Percentiles rank a stretch among this genome's conserved stretches.
Evolutionary conservation across 176 grass and related monocot genomes (phyloP).

Genomic region (Zoysia pacifica): DNA sequence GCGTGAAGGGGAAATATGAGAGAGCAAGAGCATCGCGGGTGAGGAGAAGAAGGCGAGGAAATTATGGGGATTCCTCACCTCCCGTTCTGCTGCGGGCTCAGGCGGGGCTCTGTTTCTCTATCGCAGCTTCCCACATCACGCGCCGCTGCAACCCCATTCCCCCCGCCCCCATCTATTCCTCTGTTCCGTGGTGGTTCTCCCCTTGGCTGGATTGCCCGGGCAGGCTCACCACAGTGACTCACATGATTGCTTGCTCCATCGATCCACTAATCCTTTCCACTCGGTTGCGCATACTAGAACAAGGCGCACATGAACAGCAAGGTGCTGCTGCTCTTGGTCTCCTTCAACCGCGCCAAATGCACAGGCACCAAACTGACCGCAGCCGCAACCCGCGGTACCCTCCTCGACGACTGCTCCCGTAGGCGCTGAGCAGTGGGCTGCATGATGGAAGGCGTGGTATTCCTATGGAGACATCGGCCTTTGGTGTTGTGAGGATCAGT

Average conservation of each 20-base stretch:
- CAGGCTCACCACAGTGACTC: too few species aligned
- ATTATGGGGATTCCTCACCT: too few species aligned
- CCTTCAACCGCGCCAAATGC: constrained; percentile 70
- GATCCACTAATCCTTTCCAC: background rate
- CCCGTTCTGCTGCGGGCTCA: too few species aligned
- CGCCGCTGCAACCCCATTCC: too few species aligned
- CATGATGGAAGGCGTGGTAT: constrained; percentile 76
- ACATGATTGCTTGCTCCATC: background rate
- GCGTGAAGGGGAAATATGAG: too few species aligned
- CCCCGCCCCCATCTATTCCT: too few species aligned
- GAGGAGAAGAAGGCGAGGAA: too few species aligned
- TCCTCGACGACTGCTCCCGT: constrained; percentile 64
- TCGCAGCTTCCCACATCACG: too few species aligned
- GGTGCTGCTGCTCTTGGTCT: constrained; percentile 65
- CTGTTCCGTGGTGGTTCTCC: too few species aligned
- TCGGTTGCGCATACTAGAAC: constrained; percentile 45
- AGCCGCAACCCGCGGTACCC: constrained; percentile 47
- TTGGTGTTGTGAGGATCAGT: constrained; percentile 14
- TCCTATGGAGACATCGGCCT: constrained; percentile 10
- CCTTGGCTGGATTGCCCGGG: too few species aligned
- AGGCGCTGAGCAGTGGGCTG: constrained; percentile 44
- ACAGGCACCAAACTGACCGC: constrained; percentile 63
- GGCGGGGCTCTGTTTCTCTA: too few species aligned
- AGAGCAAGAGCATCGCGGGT: too few species aligned
- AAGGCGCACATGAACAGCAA: constrained; percentile 80